Conservation (phyloP, 441 rosid genomes). For the Francoa sonchifolia region DNA sequence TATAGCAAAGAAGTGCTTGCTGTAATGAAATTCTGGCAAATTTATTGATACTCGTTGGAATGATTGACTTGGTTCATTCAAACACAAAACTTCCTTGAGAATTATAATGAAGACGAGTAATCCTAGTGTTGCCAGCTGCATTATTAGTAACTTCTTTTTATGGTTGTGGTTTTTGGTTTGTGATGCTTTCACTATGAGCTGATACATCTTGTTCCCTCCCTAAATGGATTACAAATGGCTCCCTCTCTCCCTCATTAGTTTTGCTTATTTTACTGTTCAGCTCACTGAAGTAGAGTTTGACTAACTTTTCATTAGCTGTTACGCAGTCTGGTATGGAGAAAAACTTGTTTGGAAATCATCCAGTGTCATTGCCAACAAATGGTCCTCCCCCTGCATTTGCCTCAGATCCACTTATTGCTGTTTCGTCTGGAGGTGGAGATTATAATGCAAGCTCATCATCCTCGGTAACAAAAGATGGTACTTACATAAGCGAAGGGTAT, state of each 20-base stretch:
- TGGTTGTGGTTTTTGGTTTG: not conserved
- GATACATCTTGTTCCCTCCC: not conserved
- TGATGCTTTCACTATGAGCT: not conserved
- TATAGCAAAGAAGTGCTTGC: slow-evolving; percentile 6
- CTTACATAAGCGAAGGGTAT: slow-evolving; percentile 29
- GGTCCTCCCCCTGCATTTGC: slow-evolving; percentile 73
- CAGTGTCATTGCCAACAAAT: slow-evolving; percentile 42
- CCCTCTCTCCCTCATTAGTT: no score
- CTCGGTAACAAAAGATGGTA: slow-evolving; percentile 31
- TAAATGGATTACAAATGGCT: no score
- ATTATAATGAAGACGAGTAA: not conserved
- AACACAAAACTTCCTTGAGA: not conserved
- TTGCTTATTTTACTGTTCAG: slow-evolving; percentile 8
- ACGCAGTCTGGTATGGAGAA: slow-evolving; percentile 82
- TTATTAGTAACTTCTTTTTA: not conserved
- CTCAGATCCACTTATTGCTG: slow-evolving; percentile 49
- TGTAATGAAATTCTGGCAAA: not conserved
- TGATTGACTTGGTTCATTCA: slow-evolving; percentile 4
- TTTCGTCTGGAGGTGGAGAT: slow-evolving; percentile 15
- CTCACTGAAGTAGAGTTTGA: slow-evolving; percentile 6
- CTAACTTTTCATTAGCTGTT: slow-evolving; percentile 7
- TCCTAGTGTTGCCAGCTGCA: not conserved
- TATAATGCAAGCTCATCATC: slow-evolving; percentile 25
- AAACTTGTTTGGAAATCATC: slow-evolving; percentile 79
- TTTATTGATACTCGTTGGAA: not conserved